These are phyloP conservation scores for Proliferodiscus dingleyae DNA, from an alignment of 2,329 filamentous ascomycete genomes.

Conservation along the genomic window DNA sequence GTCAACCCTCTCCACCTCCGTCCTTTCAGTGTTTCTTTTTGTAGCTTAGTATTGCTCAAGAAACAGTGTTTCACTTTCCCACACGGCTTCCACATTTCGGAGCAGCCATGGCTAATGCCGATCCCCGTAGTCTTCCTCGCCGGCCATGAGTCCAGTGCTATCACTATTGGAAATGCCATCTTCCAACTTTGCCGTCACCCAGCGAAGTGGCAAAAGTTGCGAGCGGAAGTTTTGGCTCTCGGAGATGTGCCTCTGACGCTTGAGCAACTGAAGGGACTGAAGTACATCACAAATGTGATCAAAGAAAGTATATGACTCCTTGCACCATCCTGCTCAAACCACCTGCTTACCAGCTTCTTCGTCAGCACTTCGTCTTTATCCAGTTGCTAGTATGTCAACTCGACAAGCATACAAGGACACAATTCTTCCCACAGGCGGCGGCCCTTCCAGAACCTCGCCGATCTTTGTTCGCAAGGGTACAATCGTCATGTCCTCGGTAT, in stretches of 20 bases:
- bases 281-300: slow-evolving; percentile 2
- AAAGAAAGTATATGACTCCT: too few relatives aligned
- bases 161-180: slow-evolving; percentile 6
- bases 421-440: slow-evolving; percentile 29
- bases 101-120: too few relatives aligned
- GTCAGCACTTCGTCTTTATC: slow-evolving; percentile 47
- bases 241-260: slow-evolving; percentile 41
- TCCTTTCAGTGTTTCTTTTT: too few relatives aligned
- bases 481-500: slow-evolving; percentile 19
- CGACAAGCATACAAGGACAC: slow-evolving; percentile 42
- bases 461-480: slow-evolving; percentile 25
- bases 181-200: slow-evolving; percentile 8
- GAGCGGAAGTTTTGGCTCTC: neutral
- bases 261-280: slow-evolving; percentile 9
- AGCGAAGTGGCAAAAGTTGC: slow-evolving; percentile 4
- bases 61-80: too few relatives aligned
- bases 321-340: too few relatives aligned
- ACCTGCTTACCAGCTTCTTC: too few relatives aligned
- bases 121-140: slow-evolving; percentile 33
- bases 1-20: neutral
- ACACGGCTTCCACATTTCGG: too few relatives aligned
- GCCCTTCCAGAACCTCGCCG: slow-evolving; percentile 21
- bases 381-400: slow-evolving; percentile 46
- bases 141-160: slow-evolving; percentile 20
- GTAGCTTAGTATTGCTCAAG: too few relatives aligned